Base-by-base conservation (phyloP, 495 filamentous ascomycete species). In the Talaromyces trachyspermus region DNA sequence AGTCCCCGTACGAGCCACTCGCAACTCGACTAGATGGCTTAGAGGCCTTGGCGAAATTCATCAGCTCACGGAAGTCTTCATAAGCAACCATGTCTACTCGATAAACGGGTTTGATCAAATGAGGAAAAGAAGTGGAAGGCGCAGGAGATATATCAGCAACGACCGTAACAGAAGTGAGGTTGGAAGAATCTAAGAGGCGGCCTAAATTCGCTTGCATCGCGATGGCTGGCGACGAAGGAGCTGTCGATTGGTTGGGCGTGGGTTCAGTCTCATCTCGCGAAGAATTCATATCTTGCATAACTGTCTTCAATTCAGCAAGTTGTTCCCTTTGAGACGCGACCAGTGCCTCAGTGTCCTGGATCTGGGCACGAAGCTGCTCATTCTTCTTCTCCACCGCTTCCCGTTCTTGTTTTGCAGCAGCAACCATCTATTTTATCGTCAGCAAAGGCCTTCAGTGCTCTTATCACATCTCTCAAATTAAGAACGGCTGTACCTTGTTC, bases 291-390 rank as follows among this genome's bases (percentile, higher is more conserved):
- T 82, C 77, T 69, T 95, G 87, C 84, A 98, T 87, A 46, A 94
- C 88, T 5, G 75, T 72, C 62, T 97, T 97, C 32, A 98, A 75
- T 63, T 97, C 86, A 6, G 83, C 77, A 8, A 98, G 75, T 63
- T 98, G 92, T 58, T 97, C 89, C 59, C 95, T 91, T 49, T 95
- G 89, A 6, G 86, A 92, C 32, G 79, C 77, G 32, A 97, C 75
- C 22, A 98, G 77, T n/a, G 74, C 65, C 64, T 97, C 92, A 2
- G 84, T 88, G 59, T 97, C 88, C 52, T 78, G 80, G 38, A 94
- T 68, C 62, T 92, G 85, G 15, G 77, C 72, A 52, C 80, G 80
- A 18, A 95, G 69, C 62, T 90, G 87, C 48, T 89, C 84, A 49
- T 86, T 91, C 57, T 82, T 85, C 47, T 83, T 78, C 53, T 87